Percentiles rank a stretch among this genome's conserved stretches.
Conservation (phyloP, 192 early-diverging fungal species). For the Paraglomus brasilianum region DNA sequence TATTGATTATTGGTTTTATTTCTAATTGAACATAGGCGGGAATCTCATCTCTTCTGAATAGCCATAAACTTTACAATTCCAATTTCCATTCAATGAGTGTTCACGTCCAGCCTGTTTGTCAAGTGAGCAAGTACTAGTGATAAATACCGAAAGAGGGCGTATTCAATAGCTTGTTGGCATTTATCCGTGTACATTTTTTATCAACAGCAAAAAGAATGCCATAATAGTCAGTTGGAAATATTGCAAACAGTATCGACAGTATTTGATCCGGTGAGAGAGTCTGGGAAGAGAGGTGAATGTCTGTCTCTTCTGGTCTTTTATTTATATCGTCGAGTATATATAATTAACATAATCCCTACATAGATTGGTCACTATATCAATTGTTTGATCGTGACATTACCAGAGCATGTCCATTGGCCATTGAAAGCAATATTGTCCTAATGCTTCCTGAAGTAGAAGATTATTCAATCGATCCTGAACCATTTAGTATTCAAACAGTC, state of each 20-base stretch:
- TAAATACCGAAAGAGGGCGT: constrained; percentile 28
- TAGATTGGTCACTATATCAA: constrained; percentile 51
- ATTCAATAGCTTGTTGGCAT: too few relatives aligned
- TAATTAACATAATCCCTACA: neutral
- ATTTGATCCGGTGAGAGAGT: constrained; percentile 65
- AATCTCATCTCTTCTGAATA: constrained; percentile 83
- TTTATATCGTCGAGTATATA: neutral
- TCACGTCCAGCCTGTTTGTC: constrained; percentile 57
- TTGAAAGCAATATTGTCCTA: constrained; percentile 42
- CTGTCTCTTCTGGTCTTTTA: neutral
- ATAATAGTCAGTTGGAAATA: constrained; percentile 54
- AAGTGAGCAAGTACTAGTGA: constrained; percentile 36
- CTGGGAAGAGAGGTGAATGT: constrained; percentile 43
- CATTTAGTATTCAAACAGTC: constrained; percentile 30
- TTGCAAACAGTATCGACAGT: constrained; percentile 79
- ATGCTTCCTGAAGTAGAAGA: constrained; percentile 37
- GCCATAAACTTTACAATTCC: constrained; percentile 86
- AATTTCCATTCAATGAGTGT: constrained; percentile 90
- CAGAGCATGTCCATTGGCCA: constrained; percentile 52
- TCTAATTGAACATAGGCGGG: constrained; percentile 58
- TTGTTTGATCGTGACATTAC: constrained; percentile 49
- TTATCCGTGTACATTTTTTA: too few relatives aligned
- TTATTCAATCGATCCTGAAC: constrained; percentile 34
- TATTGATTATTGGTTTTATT: neutral
- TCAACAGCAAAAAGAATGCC: constrained; percentile 52